Evolutionary conservation across 371 early-diverging fungal species (phyloP), one percentile per base, ranked within the genome.

Genomic region (Mucor indicus): DNA sequence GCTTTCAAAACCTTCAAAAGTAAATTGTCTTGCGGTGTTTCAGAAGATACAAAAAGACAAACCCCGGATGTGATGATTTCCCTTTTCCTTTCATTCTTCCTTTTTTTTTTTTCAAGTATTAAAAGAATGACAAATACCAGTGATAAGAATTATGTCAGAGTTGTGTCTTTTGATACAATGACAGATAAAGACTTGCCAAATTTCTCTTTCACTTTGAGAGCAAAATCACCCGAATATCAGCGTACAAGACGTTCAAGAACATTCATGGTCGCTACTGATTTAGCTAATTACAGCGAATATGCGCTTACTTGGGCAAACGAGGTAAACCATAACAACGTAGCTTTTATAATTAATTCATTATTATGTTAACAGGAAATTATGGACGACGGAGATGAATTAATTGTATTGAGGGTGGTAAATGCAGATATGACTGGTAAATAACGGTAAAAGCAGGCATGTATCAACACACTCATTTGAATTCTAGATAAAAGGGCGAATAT

Each of bases 371-470:
- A 70, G 71, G 73, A 75, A 54, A 67, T 79, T 46, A 70, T 82
- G 60, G 83, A 82, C 24, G 73, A 80, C 49, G 79, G 80, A 23
- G 83, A 82, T 55, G 83, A 82, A 55, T 54, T 82, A 42, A 71
- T 76, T 38, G 69, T 76, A n/a, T 40, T 76, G 22, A 59, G 73
- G 32, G 77, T 76, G 0, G 64, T 70, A 11, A 76, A 70, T 3
- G 64, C 66, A 1, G 77, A 76, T 35, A 60, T 70, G 56, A 65
- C 43, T 15, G 71, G 72, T 72, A 62, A 43, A 22, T 33, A 33
- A 29, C 30, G 30, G 30, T 29, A 12, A 6, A 29, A 6, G 8
- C 30, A 12, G 30, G 30, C 8, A 12, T 6, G 30, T 11, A 33
- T 33, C 30, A 11, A 27, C 11, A 27, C 29, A 27, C 11, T 5